Base-by-base conservation (phyloP, 2,329 filamentous ascomycete species). In the Apiospora pterosperma region DNA sequence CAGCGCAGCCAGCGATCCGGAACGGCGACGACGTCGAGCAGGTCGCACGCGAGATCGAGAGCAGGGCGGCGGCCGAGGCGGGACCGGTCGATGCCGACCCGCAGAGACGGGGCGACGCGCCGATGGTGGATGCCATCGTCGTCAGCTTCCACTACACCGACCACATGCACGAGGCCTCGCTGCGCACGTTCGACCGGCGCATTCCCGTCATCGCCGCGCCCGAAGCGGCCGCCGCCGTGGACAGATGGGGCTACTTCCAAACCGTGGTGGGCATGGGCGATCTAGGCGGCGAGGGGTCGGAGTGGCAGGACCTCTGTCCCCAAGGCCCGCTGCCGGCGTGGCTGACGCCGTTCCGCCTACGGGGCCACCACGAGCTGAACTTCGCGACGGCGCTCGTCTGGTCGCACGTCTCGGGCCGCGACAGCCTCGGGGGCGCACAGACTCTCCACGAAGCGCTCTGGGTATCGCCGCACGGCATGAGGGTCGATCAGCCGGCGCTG, bases 181-280 rank as follows among this genome's bases (percentile, higher is more conserved):
- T 70, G 10, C 59, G 48, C 8, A 65, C 62, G 16, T 67, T 70
- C 36, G 61, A 63, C 42, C 62, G 52, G 21, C 39, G 34, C 8
- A 67, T 70, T 12, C 68, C 68, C 12, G 58, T 70, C 16, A 60
- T 70, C 23, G 55, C 67, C 38, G 58, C 61, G 8, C 36, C 63
- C 19, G 63, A 48, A 34, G 62, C 66, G 1, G 60, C 61, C 7
- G 36, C 12, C 36, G 48, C 23, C 6, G 62, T 70, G 25, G 8
- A 41, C 11, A 28, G 42, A 6, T 68, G 65, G 66, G 36, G 42
- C 4, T 63, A 69, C 60, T 70, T 70, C 58, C 41, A 66, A 4
- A 62, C 36, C 34, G 36, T 69, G 21, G 62, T 62, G 16, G n/a
- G 28, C 31, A 28, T 36, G 41, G 28, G 52, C 2, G 61, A 65